phyloP scores from a whole-genome alignment of 2,329 filamentous ascomycete genomes.

The Fusarium floridanum region DNA sequence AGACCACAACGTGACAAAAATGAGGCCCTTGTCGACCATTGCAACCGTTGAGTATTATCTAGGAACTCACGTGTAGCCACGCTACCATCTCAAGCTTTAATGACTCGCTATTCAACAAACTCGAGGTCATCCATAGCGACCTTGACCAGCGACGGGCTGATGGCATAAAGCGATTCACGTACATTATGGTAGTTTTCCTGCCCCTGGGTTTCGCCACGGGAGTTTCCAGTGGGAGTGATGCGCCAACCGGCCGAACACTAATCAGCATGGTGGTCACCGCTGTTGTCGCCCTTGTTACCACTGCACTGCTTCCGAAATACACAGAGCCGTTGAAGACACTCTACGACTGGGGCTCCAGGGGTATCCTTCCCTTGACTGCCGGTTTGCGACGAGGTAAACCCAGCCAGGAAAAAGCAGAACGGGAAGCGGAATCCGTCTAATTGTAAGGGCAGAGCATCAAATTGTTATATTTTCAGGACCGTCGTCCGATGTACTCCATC shows the following conservation, averaged over 20 bases:
- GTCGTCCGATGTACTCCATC: too few species aligned
- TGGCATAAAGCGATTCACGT: conserved; percentile 3
- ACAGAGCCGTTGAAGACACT: background rate
- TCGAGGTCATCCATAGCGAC: background rate
- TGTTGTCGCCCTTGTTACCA: background rate
- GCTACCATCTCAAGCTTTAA: background rate
- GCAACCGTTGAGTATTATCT: background rate
- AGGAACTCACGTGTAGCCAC: background rate
- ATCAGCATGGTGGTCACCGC: background rate
- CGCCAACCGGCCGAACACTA: background rate
- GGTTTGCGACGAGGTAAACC: too few species aligned
- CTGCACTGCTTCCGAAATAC: background rate
- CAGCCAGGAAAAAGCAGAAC: too few species aligned
- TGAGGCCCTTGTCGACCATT: background rate
- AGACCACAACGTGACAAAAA: background rate
- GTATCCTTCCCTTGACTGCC: too few species aligned
- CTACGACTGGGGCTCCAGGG: background rate
- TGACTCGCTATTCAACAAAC: fast-evolving
- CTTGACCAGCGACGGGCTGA: background rate
- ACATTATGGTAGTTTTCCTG: background rate
- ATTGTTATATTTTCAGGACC: too few species aligned
- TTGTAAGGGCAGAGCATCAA: too few species aligned
- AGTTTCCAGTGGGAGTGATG: background rate
- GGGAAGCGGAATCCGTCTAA: too few species aligned
- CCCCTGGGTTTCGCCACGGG: conserved; percentile 2